These are phyloP conservation scores for Graphiopsis chlorocephala DNA, from an alignment of 2,329 filamentous ascomycete genomes.

Conservation along the genomic window DNA sequence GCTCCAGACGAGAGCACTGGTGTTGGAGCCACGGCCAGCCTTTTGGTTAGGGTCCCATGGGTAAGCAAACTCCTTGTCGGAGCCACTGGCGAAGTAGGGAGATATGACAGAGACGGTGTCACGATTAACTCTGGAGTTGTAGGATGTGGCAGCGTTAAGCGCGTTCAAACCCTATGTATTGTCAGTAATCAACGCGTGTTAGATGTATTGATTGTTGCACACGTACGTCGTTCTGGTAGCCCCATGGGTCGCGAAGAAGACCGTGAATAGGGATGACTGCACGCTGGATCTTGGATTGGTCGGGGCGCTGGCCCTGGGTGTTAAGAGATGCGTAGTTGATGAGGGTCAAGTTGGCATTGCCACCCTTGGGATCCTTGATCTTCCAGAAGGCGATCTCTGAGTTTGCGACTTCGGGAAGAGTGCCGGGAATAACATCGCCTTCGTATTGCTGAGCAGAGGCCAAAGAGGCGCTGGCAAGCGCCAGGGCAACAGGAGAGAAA, in stretches of 20 bases:
- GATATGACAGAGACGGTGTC: slow-evolving; percentile 33
- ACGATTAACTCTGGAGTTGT: slow-evolving; percentile 27
- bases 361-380: slow-evolving; percentile 27
- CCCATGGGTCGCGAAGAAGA: slow-evolving; percentile 28
- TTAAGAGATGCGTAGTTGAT: slow-evolving; percentile 34
- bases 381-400: slow-evolving; percentile 34
- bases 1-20: slow-evolving; percentile 35
- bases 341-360: slow-evolving; percentile 28
- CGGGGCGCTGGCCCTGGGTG: slow-evolving; percentile 24
- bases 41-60: slow-evolving; percentile 31
- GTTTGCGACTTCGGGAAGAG: slow-evolving; percentile 22
- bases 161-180: slow-evolving; percentile 28
- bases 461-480: slow-evolving; percentile 3
- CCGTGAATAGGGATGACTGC: slow-evolving; percentile 34
- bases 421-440: slow-evolving; percentile 25
- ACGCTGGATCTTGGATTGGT: slow-evolving; percentile 27
- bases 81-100: slow-evolving; percentile 35
- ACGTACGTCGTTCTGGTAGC: slow-evolving; percentile 26
- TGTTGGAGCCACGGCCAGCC: slow-evolving; percentile 29
- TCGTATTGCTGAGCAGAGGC: slow-evolving; percentile 26
- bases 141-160: slow-evolving; percentile 25
- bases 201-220: neutral
- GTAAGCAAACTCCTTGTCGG: slow-evolving; percentile 34
- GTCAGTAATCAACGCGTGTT: neutral
- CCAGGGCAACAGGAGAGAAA: neutral